Evolutionary conservation across 78 protist species (phyloP).

Genomic region (Dictyostelium citrinum): DNA sequence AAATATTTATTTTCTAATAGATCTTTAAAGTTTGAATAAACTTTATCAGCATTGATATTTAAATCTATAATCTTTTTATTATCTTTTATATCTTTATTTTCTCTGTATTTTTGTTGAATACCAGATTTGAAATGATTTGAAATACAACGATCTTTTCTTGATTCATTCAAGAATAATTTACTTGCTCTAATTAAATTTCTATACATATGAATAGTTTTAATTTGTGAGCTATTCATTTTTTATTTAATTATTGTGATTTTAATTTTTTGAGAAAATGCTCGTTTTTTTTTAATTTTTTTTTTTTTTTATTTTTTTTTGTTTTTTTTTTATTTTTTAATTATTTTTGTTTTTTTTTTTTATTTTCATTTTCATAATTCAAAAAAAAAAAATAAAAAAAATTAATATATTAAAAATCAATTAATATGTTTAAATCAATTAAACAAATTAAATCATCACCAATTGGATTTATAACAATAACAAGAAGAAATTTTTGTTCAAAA

Average conservation of each 20-base stretch:
- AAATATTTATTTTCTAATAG: slow-evolving; percentile 53
- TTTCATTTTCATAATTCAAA: background rate
- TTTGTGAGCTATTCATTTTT: background rate
- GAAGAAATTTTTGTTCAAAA: background rate
- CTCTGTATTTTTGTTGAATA: slow-evolving; percentile 34
- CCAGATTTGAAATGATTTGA: background rate
- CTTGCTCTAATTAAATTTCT: slow-evolving; percentile 66
- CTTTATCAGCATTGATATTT: slow-evolving; percentile 11
- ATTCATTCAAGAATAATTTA: background rate
- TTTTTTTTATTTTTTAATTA: background rate
- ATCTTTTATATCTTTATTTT: slow-evolving; percentile 16
- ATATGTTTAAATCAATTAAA: background rate
- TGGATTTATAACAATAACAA: background rate
- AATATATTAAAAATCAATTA: no score
- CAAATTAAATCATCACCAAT: background rate
- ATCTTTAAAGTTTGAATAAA: slow-evolving; percentile 20
- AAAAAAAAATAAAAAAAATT: background rate
- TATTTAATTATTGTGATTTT: background rate
- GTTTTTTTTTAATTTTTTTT: background rate
- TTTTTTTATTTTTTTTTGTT: background rate
- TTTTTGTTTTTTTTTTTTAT: background rate
- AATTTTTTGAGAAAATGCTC: background rate
- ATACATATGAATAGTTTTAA: slow-evolving; percentile 26
- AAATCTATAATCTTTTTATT: background rate
- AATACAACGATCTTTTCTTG: slow-evolving; percentile 53